Base-by-base conservation (phyloP, 2,329 filamentous ascomycete genomes). In the Apiospora aurea region DNA sequence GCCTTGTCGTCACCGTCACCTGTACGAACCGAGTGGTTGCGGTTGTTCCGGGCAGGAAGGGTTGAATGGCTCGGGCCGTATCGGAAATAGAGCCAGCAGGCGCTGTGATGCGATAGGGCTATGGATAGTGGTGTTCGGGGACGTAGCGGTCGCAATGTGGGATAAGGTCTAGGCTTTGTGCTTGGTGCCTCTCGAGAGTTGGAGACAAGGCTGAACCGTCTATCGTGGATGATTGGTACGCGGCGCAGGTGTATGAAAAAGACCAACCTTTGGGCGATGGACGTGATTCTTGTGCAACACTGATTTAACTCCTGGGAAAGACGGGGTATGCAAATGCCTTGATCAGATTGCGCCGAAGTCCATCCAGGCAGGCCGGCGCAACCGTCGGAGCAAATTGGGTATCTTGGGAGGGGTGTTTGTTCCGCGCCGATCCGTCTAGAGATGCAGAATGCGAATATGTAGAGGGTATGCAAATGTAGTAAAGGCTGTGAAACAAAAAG, bases 1-100 rank as follows among this genome's bases (percentile, higher is more conserved):
- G 68, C 68, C 34, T 41, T 21, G 46, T 69, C 68, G 68, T 69
- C 68, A 53, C 68, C 68, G 47, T 64, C 57, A 64, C 57, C 34
- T 64, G 57, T 38, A 34, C 41, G 57, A 41, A n/a, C 34, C 34
- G 57, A 41, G 41, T 64, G 34, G 57, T n/a, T 29, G 57, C 18
- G 21, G 18, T n/a, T 41, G 34, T 64, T 38, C 57, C 29, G 57
- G 57, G 13, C 57, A 64, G 29, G 21, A 61, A 64, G 57, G 21
- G 34, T 64, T 41, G 57, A 64, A 29, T 29, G 57, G 34, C 21
- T 64, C 57, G 57, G 57, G n/a, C 18, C 29, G 57, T 64, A 41
- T 64, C 57, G 57, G 57, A 64, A 64, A 41, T 34, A 41, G 41
- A 64, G 57, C 57, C 57, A 64, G 34, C 34, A 64, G 57, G 57